Base-by-base conservation (phyloP, 2,329 filamentous ascomycete species). In the Cladosporium sp. region DNA sequence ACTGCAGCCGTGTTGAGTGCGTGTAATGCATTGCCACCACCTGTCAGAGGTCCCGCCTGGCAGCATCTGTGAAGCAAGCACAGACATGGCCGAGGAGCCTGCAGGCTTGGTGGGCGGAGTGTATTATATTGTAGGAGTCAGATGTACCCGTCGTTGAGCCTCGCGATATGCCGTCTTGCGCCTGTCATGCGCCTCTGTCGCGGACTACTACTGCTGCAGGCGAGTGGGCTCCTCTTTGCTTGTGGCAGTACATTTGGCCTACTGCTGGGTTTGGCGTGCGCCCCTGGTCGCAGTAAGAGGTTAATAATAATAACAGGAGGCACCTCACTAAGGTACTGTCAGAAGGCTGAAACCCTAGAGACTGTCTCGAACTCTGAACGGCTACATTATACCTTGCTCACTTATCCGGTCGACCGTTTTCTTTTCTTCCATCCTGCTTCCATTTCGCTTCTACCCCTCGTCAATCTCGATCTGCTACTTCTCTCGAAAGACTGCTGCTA, bases 321-420 rank as follows among this genome's bases (percentile, higher is more conserved):
- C 41, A 34, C 52, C 52, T 55, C 32, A 21, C 10, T 34, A 44
- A 54, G 51, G 51, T 32, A 32, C 26, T 34, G 52, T 32, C 32
- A 21, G 28, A 55, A 54, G 30, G 52, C 52, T 55, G 57, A 47
- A 59, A 59, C 57, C 34, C 36, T 44, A 18, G 38, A 59, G 36
- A 26, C 15, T 44, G 57, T 59, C 57, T 59, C 36, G 57, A 59
- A 59, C 57, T 59, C 57, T 59, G 36, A 24, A 18, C 26, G 21
- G n/a, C 34, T 59, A 26, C 32, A 30, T 30, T 38, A 32, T 28
- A 57, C 21, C 55, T 34, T 58, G 15, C 49, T 52, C 24, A 24
- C 55, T 38, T 58, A 41, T 34, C 32, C 57, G 26, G 41, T 47
- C 26, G 38, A 47, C 41, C 57, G 57, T 58, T 34, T 58, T 28